Evolutionary conservation across 495 filamentous ascomycete genomes (phyloP), one percentile per base, ranked within the genome.

Genomic region (Friedmanniomyces simplex): DNA sequence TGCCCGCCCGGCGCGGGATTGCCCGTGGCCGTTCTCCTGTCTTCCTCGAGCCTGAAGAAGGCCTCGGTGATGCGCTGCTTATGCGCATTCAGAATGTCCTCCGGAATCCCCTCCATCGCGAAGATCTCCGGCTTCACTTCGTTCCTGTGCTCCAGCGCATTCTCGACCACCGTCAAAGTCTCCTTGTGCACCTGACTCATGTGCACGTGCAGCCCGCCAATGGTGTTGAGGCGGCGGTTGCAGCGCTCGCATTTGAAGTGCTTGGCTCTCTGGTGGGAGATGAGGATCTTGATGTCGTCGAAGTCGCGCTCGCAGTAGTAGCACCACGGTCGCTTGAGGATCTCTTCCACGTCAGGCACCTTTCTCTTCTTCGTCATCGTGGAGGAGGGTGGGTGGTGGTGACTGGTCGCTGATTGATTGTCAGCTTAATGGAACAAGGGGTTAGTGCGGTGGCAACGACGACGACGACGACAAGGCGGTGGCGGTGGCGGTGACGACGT

Each of bases 251-350:
- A 98, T 68, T 94, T 95, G 80, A 94, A 97, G 70, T 98, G 93
- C 73, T 96, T 97, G 21, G 93, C 91, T 69, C 95, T 96, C 67
- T 97, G 94, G 73, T 98, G 93, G 51, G 85, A 86, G 59, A 96
- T 94, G 49, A 98, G 82, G 57, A 97, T 89, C 73, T 94, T 95
- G 13, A 96, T 71, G 71, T 97, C 93, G 68, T 96, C 91, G 63
- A 98, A 98, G 73, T 96, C 93, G 71, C 91, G 83, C 74, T 97
- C 93, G 74, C 93, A 98, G 73, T 98, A 98, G 72, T 96, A 98
- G 75, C 93, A 98, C 90, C 90, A 97, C 39, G 93, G 87, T 46
- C 91, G 84, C 55, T 77, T 77, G 28, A 97, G 77, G 50, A 95
- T 75, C 73, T 96, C 89, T 67, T 97, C 86, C 63, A 95, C 71